These are phyloP conservation scores for Purshia tridentata DNA, from an alignment of 306 rosid species.

Conservation along the genomic window DNA sequence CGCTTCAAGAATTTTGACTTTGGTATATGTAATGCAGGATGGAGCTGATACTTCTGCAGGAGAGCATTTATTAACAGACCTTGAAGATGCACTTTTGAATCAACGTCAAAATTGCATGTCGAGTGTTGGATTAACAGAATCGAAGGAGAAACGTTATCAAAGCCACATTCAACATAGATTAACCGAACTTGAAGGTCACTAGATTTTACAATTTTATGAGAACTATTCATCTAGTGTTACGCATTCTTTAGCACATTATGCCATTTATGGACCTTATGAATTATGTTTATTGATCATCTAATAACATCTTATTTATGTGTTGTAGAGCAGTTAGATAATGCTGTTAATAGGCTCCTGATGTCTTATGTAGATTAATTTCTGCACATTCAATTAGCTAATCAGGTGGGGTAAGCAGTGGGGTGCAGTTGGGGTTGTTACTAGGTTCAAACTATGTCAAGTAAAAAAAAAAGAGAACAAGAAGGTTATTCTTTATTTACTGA, in stretches of 20 bases:
- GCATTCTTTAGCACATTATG: not conserved
- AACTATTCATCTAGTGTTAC: slow-evolving; percentile 1
- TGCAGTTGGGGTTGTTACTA: not conserved
- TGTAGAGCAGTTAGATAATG: not conserved
- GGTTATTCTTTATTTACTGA: not conserved
- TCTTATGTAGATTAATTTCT: not conserved
- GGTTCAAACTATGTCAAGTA: not conserved
- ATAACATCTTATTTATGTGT: not conserved
- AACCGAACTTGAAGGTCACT: slow-evolving; percentile 76
- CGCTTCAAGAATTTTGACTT: slow-evolving; percentile 14
- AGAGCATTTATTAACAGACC: slow-evolving; percentile 53
- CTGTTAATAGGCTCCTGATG: not conserved
- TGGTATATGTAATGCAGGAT: slow-evolving; percentile 48
- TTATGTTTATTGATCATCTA: not conserved
- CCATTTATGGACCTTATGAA: not conserved
- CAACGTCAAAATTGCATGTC: slow-evolving; percentile 51
- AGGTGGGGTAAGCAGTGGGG: not conserved
- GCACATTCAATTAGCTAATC: not conserved
- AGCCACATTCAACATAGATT: slow-evolving; percentile 66
- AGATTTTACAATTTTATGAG: slow-evolving; percentile 1
- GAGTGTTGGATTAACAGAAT: slow-evolving; percentile 50
- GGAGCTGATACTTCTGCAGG: slow-evolving; percentile 33
- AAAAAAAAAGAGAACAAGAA: not conserved
- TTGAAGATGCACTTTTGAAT: slow-evolving; percentile 60
- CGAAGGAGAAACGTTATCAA: slow-evolving; percentile 53